Conservation (phyloP, 495 filamentous ascomycete species). For the Penicillium lividum region DNA sequence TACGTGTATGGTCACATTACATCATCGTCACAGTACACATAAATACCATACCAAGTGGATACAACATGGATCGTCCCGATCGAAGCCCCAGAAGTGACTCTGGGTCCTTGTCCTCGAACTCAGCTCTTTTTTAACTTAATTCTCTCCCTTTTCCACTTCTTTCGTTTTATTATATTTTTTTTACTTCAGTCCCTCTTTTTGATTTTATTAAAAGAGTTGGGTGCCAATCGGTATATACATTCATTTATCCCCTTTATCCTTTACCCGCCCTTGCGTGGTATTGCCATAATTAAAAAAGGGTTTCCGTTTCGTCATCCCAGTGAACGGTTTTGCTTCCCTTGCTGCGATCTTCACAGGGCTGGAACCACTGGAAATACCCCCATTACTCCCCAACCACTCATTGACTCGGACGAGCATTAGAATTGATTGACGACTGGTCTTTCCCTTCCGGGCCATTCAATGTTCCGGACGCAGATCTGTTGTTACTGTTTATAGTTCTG, state of each 20-base stretch:
- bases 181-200: constrained; percentile 25
- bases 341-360: constrained; percentile 32
- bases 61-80: constrained; percentile 33
- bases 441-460: constrained; percentile 18
- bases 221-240: constrained; percentile 35
- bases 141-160: constrained; percentile 21
- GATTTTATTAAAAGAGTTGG: too few relatives aligned
- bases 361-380: constrained; percentile 4
- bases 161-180: neutral
- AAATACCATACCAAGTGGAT: constrained; percentile 20
- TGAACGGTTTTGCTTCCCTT: constrained; percentile 23
- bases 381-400: constrained; percentile 19
- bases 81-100: constrained; percentile 30
- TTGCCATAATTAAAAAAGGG: neutral
- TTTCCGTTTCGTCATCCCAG: constrained; percentile 16
- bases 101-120: constrained; percentile 17
- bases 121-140: constrained; percentile 25
- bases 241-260: constrained; percentile 25
- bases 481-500: constrained; percentile 32
- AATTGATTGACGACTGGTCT: constrained; percentile 27
- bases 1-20: constrained; percentile 12
- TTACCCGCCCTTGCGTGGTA: constrained; percentile 38
- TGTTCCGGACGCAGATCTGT: constrained; percentile 16
- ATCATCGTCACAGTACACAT: constrained; percentile 16
- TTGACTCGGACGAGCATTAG: constrained; percentile 16